Base-by-base conservation (phyloP, 1,139 yeast species). In the Groenewaldozyma auringiensis region DNA sequence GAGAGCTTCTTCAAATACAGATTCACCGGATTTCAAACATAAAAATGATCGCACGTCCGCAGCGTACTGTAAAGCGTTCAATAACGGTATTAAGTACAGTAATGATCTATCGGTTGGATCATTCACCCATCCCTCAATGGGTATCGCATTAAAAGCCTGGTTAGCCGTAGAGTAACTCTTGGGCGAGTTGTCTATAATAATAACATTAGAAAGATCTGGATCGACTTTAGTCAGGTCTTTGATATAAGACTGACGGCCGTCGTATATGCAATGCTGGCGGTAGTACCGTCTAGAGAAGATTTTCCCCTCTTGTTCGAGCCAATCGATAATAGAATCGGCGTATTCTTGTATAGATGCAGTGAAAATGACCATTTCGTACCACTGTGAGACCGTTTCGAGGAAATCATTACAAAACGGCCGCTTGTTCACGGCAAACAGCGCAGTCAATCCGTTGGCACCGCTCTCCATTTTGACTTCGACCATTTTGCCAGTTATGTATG, bases 111-210 rank as follows among this genome's bases (percentile, higher is more conserved):
- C 98, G 40, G 82, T 78, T 18, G 94, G 95, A 65, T 92, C 98
- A 59, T 86, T 87, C 52, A 92, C 87, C 98, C 98, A 92, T 39
- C 98, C 97, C 65, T 89, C 96, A 18, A 92, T 87, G 68, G 83
- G 81, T 33, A 92, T 81, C 1, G 96, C 98, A 61, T 92, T 92
- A 55, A 81, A 80, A 52, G 81, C 86, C 61, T 92, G 92, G 25
- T 35, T 35, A 9, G 8, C 38, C 61, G 79, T 67, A 11, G 88
- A 82, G 63, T 86, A 92, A 59, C 94, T 83, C 9, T 87, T 74
- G 1, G 97, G 97, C 4, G 96, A 87, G 66, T 92, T 92, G 66
- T 92, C 98, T 46, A 92, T 74, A 40, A 92, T 83, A 49, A 89
- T 70, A 31, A 87, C 79, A 57, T 81, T 83, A 49, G 82, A 77